Evolutionary conservation across 495 filamentous ascomycete genomes (phyloP).

Genomic region (Aspergillus sclerotioniger): DNA sequence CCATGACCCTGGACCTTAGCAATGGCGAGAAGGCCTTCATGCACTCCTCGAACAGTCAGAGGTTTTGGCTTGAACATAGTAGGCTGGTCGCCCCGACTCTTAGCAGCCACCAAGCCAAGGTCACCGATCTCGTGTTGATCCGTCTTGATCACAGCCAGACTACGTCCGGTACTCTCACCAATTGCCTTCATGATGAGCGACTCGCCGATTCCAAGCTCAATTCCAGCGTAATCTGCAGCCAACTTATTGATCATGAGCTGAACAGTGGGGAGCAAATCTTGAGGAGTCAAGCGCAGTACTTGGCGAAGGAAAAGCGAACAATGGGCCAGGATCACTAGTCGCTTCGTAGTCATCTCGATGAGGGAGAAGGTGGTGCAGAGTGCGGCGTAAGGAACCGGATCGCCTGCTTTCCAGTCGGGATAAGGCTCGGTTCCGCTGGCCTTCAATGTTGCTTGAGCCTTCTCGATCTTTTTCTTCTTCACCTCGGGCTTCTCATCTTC

Average conservation of each 20-base stretch:
- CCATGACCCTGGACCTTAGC: conserved; percentile 85
- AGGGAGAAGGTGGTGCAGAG: conserved; percentile 92
- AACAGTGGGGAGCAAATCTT: conserved; percentile 82
- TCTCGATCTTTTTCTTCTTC: conserved; percentile 73
- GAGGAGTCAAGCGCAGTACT: conserved; percentile 85
- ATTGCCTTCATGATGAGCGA: conserved; percentile 98
- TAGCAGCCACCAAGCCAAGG: conserved; percentile 89
- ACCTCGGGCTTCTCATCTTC: conserved; percentile 75
- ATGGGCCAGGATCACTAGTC: conserved; percentile 79
- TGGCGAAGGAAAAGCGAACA: conserved; percentile 90
- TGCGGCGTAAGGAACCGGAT: conserved; percentile 91
- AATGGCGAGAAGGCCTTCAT: conserved; percentile 83
- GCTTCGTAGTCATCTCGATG: conserved; percentile 89
- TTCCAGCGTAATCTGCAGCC: conserved; percentile 91
- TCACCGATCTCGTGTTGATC: conserved; percentile 97
- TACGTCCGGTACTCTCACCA: conserved; percentile 88
- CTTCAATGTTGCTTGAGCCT: conserved; percentile 75
- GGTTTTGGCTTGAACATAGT: conserved; percentile 98
- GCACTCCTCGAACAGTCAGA: conserved; percentile 81
- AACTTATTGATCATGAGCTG: conserved; percentile 97
- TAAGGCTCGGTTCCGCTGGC: conserved; percentile 72
- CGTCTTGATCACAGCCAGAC: conserved; percentile 78
- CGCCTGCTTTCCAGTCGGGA: conserved; percentile 87
- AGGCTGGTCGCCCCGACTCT: conserved; percentile 87
- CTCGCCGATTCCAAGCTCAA: conserved; percentile 95